Percentiles rank a stretch among this genome's conserved stretches.
Evolutionary conservation across 129 eudicot genomes (phyloP).

Genomic region (Dittrichia graveolens): DNA sequence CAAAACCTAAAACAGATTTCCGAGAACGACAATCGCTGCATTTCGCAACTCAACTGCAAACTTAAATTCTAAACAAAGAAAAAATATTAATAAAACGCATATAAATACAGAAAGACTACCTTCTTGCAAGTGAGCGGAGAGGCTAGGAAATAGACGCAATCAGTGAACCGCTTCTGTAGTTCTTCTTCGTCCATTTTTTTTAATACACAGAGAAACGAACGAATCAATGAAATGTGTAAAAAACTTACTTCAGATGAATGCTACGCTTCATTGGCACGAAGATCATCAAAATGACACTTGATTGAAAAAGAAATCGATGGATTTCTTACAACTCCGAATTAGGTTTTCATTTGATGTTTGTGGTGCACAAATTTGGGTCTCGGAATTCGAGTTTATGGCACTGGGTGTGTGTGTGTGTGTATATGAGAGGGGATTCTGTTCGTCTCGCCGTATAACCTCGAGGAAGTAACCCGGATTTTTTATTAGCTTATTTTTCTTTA

Average conservation of each 20-base stretch:
- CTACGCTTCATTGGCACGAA: background rate
- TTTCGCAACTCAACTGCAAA: conserved; percentile 16
- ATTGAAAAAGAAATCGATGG: conserved; percentile 6
- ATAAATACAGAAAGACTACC: conserved; percentile 33
- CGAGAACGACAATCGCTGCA: conserved; percentile 21
- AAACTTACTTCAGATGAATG: conserved; percentile 15
- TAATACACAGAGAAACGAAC: background rate
- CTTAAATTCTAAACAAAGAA: background rate
- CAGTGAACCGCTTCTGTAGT: conserved; percentile 55
- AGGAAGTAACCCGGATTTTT: too few relatives aligned
- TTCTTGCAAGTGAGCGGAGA: conserved; percentile 89
- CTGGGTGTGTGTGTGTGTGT: conserved; percentile 10
- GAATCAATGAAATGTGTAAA: conserved; percentile 16
- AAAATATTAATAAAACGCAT: background rate
- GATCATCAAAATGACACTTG: background rate
- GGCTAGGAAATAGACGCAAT: conserved; percentile 76
- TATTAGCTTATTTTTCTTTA: too few relatives aligned
- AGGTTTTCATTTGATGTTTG: conserved; percentile 23
- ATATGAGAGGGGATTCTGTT: conserved; percentile 12
- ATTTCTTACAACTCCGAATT: conserved; percentile 18
- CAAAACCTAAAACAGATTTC: background rate
- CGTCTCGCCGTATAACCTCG: background rate
- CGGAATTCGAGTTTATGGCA: conserved; percentile 24
- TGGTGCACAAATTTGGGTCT: conserved; percentile 26
- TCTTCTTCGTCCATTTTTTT: conserved; percentile 47